Conservation (phyloP, 1,284 basidiomycete species). For the Microbotryum violaceum region DNA sequence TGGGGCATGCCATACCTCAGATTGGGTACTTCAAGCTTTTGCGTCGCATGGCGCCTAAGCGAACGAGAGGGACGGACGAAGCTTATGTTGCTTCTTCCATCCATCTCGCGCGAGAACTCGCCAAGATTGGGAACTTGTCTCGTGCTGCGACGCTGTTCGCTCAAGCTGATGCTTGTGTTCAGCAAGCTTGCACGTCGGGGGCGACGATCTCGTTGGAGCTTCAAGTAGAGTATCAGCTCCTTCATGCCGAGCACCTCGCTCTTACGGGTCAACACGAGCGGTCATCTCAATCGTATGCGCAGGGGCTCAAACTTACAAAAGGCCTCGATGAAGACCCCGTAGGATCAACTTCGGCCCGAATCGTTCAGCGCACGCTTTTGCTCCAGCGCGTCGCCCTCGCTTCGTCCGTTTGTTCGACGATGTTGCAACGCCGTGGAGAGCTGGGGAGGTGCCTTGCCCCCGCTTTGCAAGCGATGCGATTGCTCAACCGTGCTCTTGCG, state of each 20-base stretch:
- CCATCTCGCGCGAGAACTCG: conserved; percentile 66
- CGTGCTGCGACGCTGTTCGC: conserved; percentile 59
- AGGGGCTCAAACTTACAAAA: conserved; percentile 51
- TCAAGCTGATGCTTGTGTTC: conserved; percentile 49
- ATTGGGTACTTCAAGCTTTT: conserved; percentile 49
- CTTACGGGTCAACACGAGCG: conserved; percentile 53
- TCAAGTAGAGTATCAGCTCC: conserved; percentile 53
- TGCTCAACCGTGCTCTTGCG: conserved; percentile 71
- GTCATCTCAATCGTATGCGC: conserved; percentile 56
- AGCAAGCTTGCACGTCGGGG: conserved; percentile 42
- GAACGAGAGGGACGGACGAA: conserved; percentile 37
- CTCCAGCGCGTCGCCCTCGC: conserved; percentile 66
- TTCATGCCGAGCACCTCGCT: conserved; percentile 60
- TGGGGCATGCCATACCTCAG: conserved; percentile 47
- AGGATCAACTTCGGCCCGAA: conserved; percentile 49
- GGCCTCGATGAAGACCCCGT: conserved; percentile 37
- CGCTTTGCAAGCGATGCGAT: conserved; percentile 61
- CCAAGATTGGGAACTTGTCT: conserved; percentile 62
- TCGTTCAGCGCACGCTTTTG: conserved; percentile 52
- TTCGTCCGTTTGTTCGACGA: conserved; percentile 56
- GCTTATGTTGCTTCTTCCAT: conserved; percentile 60
- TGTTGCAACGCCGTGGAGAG: conserved; percentile 62
- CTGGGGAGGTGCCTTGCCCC: conserved; percentile 54
- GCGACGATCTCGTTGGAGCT: conserved; percentile 33
- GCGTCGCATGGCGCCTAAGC: conserved; percentile 50